A percentile compares a stretch with the other conserved stretches of the same genome.
Conservation (phyloP, 371 early-diverging fungal species). For the Umbelopsis sp. region DNA sequence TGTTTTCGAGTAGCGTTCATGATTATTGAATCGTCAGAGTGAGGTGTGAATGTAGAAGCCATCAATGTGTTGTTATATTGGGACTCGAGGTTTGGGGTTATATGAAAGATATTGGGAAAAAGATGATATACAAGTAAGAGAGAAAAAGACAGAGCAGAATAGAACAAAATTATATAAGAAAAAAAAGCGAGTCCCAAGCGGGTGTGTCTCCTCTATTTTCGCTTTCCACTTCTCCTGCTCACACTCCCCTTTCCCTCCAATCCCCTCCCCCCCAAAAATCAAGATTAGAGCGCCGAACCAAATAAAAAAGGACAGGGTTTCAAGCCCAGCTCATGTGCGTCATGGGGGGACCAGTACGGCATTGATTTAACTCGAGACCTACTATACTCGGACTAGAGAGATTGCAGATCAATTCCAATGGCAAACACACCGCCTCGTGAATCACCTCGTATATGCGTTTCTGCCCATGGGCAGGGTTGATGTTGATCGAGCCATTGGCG, state of each 20-base stretch:
- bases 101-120: too few species aligned
- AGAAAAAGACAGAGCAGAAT: not conserved
- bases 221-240: conserved; percentile 2
- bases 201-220: not conserved
- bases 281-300: conserved; percentile 2
- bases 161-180: conserved; percentile 2
- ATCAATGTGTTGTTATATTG: not conserved
- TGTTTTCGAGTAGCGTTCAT: not conserved
- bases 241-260: too few species aligned
- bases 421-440: conserved; percentile 50
- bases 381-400: conserved; percentile 8
- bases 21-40: not conserved
- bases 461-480: conserved; percentile 44
- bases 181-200: conserved; percentile 16
- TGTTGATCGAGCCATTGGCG: conserved; percentile 30
- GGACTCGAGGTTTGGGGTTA: not conserved
- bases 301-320: not conserved
- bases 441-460: conserved; percentile 48
- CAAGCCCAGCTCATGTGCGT: conserved; percentile 2
- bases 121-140: too few species aligned
- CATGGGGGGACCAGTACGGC: conserved; percentile 3
- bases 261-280: too few species aligned
- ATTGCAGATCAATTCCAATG: conserved; percentile 23
- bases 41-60: conserved; percentile 1
- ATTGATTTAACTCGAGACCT: conserved; percentile 16